Evolutionary conservation across 2,329 filamentous ascomycete genomes (phyloP), one percentile per base, ranked within the genome.

Genomic region (Monosporascus sp.): DNA sequence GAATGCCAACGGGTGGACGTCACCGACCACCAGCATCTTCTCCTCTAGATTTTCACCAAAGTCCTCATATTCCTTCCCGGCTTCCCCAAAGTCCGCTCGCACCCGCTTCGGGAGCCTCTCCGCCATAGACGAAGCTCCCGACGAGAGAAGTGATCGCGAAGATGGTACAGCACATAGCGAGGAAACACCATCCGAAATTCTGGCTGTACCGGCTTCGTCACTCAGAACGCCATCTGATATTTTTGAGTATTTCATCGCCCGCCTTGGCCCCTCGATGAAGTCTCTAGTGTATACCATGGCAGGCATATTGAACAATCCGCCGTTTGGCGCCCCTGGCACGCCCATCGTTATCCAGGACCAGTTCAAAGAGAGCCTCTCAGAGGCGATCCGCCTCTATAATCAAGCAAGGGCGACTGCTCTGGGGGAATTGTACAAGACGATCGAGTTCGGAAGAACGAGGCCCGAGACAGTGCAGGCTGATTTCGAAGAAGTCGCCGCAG

Each of bases 401-500:
- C 74, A 80, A 51, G 86, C 91, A 9, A 83, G 92, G 59, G 83
- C 82, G 52, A 83, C 87, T 48, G 91, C 94, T 0, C 74, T 99
- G 6, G 79, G 85, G 52, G 80, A 88, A 53, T 78, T 99, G 1
- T 97, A 99, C 69, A 84, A 82, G 57, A 88, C 82, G 49, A 90
- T 91, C 55, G 85, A 91, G 61, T 77, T 91, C 39, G 83, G 82
- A 11, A 83, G 83, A 53, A 76, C 84, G 3, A 80, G 84, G 42
- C 85, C 87, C 0, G 79, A 90, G 50, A 87, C 88, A 56, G 80
- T 93, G 8, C 87, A 95, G 65, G 94, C 93, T 2, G 94, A 97
- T 68, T 91, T 96, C 53, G 94, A 99, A 68, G 94, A 99, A 70
- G 92, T 97, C 11, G 92, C 93, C 41, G 93, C 94, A n/a, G 95